These are phyloP conservation scores for Lophiotrema nucula DNA, from an alignment of 495 filamentous ascomycete genomes.

Conservation along the genomic window DNA sequence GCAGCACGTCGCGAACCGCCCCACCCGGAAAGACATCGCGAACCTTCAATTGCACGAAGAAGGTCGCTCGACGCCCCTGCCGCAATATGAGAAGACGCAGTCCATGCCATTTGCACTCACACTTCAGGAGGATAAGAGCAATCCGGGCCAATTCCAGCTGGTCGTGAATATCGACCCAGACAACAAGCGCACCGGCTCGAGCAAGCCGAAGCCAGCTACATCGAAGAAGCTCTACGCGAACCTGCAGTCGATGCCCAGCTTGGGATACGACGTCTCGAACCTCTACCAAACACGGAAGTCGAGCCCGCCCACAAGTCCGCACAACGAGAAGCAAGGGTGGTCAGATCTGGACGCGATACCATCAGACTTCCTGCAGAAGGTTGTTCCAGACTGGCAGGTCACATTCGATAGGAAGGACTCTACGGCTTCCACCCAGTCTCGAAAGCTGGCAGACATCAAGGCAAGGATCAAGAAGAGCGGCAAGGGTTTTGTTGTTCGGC, in stretches of 20 bases:
- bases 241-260: slow-evolving; percentile 23
- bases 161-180: slow-evolving; percentile 30
- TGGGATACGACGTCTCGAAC: slow-evolving; percentile 29
- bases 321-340: slow-evolving; percentile 30
- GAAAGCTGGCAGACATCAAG: slow-evolving; percentile 30
- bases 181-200: background rate
- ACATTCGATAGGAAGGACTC: slow-evolving; percentile 24
- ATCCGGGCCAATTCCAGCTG: slow-evolving; percentile 31
- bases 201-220: background rate
- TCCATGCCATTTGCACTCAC: slow-evolving; percentile 30
- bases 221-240: slow-evolving; percentile 28
- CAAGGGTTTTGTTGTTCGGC: slow-evolving; percentile 30
- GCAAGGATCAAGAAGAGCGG: slow-evolving; percentile 35
- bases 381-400: slow-evolving; percentile 31
- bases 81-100: slow-evolving; percentile 27
- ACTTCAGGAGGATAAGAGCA: slow-evolving; percentile 31
- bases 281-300: slow-evolving; percentile 29
- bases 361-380: slow-evolving; percentile 30
- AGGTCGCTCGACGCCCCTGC: slow-evolving; percentile 23
- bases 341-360: slow-evolving; percentile 33
- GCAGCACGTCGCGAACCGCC: background rate
- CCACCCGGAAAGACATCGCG: slow-evolving; percentile 11
- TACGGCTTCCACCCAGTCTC: slow-evolving; percentile 20
- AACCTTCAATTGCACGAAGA: slow-evolving; percentile 15
- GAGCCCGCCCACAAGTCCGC: slow-evolving; percentile 27